Evolutionary conservation across 352 stramenopile genomes (phyloP).

Genomic region (Globisporangium canariense): DNA sequence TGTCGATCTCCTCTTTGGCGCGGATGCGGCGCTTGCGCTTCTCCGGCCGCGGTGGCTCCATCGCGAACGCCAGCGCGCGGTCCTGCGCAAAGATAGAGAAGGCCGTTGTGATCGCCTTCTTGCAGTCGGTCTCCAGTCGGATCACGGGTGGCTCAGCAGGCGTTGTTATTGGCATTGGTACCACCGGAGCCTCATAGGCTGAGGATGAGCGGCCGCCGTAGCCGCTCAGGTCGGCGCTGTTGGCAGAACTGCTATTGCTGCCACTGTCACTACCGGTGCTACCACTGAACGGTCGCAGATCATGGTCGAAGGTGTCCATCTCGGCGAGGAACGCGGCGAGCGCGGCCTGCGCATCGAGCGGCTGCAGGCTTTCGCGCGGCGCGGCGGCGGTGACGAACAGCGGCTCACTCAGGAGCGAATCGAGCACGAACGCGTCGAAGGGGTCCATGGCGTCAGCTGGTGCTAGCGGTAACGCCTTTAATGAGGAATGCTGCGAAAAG

Average conservation of each 20-base stretch:
- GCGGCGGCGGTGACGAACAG: neutral
- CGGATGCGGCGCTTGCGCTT: slow-evolving; percentile 13
- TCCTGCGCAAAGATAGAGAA: slow-evolving; percentile 11
- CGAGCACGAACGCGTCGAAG: slow-evolving; percentile 12
- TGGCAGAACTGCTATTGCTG: neutral
- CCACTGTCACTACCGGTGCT: neutral
- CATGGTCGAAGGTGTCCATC: slow-evolving; percentile 8
- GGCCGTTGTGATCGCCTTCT: neutral
- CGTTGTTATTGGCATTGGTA: no score
- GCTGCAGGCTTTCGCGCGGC: neutral
- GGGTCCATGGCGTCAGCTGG: neutral
- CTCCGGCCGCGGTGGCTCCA: slow-evolving; percentile 5
- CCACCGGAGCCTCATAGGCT: neutral
- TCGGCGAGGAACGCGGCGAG: slow-evolving; percentile 13
- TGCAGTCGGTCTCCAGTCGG: neutral
- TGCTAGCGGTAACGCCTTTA: neutral
- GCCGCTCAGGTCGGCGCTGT: neutral
- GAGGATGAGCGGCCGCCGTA: neutral
- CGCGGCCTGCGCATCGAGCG: slow-evolving; percentile 1
- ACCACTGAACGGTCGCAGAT: neutral
- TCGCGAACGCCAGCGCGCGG: slow-evolving; percentile 4
- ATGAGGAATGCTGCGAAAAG: no score
- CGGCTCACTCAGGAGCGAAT: neutral
- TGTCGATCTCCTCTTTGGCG: slow-evolving; percentile 12
- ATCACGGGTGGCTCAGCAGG: neutral